Evolutionary conservation across 345 rosid species (phyloP), one percentile per base, ranked within the genome.

Genomic region (Citrus unshiu): DNA sequence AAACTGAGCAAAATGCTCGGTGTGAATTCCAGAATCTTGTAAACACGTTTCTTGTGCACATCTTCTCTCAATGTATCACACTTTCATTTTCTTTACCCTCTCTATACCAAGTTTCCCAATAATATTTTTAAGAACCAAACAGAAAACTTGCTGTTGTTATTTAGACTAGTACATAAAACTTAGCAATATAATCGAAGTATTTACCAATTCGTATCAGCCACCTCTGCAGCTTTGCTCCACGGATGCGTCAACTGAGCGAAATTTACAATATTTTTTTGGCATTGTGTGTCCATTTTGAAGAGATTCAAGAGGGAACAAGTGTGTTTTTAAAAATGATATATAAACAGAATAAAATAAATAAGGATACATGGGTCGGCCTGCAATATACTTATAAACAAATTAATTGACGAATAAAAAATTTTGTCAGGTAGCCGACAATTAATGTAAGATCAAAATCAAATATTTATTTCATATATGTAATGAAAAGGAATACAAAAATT

Each of bases 351-450:
- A 22, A 51, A 67, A 32, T 49, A 67, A 67, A 32, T 34, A 67
- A 76, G 65, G 35, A 60, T 22, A 59, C 12, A 7, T 7, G 40
- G 60, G 66, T 68, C 57, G 72, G 79, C 79, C 79, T 78, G 72
- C 81, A 74, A 54, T 32, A 35, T 22, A n/a, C 8, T 7, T 39
- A 24, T 30, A 62, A 80, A 75, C 30, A 46, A 27, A 10, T 54
- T 54, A 54, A 54, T 18, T 18, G 22, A 54, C 58, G 22, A 54
- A 71, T 40, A 76, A 49, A 25, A 24, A 18, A 56, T 13, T 46
- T 46, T 68, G 51, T n/a, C n/a, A 49, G 67, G 74, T 46, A 77
- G 72, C 84, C 70, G 76, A 57, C 81, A 72, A 68, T 14, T 40
- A 34, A 34, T 4, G 63, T 32, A 43, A 35, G 19, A 61, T 77